These are phyloP conservation scores for Fomitiporia mediterranea DNA, from an alignment of 1,284 basidiomycete genomes.

Conservation along the genomic window DNA sequence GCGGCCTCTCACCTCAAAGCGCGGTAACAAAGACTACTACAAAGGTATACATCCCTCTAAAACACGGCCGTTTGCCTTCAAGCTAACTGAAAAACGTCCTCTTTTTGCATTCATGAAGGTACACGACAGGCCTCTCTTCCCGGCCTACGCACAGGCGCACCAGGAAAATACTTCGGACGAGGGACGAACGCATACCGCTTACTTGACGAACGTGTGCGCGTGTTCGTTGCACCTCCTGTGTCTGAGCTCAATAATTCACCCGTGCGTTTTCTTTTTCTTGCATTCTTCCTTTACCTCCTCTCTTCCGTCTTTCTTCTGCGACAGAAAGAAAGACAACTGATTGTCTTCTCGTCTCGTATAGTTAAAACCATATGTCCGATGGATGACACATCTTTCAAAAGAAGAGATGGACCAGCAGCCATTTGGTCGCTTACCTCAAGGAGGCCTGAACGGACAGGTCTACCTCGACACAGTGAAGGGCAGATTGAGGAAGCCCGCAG, in stretches of 20 bases:
- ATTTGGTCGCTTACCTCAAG: conserved; percentile 10
- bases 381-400: conserved; percentile 14
- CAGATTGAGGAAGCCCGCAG: not conserved
- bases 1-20: conserved; percentile 73
- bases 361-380: conserved; percentile 43
- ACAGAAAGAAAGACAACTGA: too few species aligned
- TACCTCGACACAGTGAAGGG: conserved; percentile 11
- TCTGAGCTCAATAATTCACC: conserved; percentile 57
- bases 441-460: conserved; percentile 15
- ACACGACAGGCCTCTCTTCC: conserved; percentile 79
- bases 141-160: conserved; percentile 80
- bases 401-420: conserved; percentile 12
- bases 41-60: conserved; percentile 78
- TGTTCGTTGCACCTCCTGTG: conserved; percentile 76
- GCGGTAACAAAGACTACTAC: conserved; percentile 91
- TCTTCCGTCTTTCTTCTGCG: not conserved
- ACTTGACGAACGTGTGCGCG: conserved; percentile 76
- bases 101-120: too few species aligned
- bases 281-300: not conserved
- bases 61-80: not conserved
- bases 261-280: conserved; percentile 40
- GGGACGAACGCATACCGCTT: conserved; percentile 77
- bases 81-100: too few species aligned
- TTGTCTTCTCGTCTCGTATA: conserved; percentile 23
- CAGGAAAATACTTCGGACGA: conserved; percentile 72